Base-by-base conservation (phyloP, 2,329 filamentous ascomycete genomes). In the Chrysosporium queenslandicum region DNA sequence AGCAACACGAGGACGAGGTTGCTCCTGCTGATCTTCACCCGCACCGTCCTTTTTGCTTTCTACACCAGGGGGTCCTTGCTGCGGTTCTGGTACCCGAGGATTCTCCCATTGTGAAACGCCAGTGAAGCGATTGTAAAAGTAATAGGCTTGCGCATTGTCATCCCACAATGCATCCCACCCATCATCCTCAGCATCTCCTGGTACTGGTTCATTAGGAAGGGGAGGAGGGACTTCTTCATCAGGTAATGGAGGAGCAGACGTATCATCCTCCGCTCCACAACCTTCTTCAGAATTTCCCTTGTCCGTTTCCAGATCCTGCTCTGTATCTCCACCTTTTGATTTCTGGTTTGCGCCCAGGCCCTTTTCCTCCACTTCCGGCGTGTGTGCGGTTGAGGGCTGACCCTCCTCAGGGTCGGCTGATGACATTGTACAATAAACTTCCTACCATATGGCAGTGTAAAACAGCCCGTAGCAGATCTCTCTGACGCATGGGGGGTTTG, bases 161-260 rank as follows among this genome's bases (percentile, higher is more conserved):
- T 94, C 87, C 86, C 86, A 94, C 54, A 86, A 75, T 32, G 81
- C 82, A 54, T 86, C 82, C 89, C 89, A 95, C 54, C 89, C 89
- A 65, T 84, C 79, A 53, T 83, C 76, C 50, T 75, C 66, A 39
- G 58, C 56, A 56, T 62, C 63, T 25, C 66, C 64, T 39, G 74
- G 72, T 25, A 73, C 72, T 34, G 74, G 70, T 66, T 80, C 78
- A 50, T 74, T 67, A 47, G 79, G 79, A 46, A 78, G 67, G 39
- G 71, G 71, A 40, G 74, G 74, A 40, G 74, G 74, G 54, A 66
- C 61, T 54, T 71, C 64, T 54, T 66, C 68, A 46, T 67, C 64
- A 30, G 71, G 71, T 55, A 73, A 61, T 32, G 70, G 68, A 48
- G 71, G 69, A 52, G 62, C 64, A 30, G 62, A 57, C 25, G 59